Evolutionary conservation across 2,329 filamentous ascomycete genomes (phyloP).

Genomic region (Rutstroemia sp.): DNA sequence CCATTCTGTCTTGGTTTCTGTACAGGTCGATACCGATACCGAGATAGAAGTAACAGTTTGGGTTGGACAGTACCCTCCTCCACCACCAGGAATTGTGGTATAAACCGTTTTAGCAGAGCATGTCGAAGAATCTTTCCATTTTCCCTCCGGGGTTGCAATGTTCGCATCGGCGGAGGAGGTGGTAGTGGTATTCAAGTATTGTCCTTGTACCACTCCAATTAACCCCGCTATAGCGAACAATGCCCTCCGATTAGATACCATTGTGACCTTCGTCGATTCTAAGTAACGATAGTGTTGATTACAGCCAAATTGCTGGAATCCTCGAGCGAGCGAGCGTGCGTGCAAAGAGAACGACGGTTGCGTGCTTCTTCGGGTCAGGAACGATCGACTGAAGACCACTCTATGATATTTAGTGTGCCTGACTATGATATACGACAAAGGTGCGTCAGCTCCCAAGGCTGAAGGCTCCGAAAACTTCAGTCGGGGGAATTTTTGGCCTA

Average conservation of each 20-base stretch:
- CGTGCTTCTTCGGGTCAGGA: slow-evolving; percentile 16
- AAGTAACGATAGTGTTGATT: slow-evolving; percentile 19
- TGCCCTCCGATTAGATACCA: neutral
- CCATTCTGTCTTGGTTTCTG: neutral
- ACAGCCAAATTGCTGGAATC: slow-evolving; percentile 18
- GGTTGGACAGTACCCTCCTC: slow-evolving; percentile 10
- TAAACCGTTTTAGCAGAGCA: slow-evolving; percentile 1
- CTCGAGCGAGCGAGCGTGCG: slow-evolving; percentile 20
- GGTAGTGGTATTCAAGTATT: slow-evolving; percentile 6
- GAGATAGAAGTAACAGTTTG: slow-evolving; percentile 9
- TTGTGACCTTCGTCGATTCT: slow-evolving; percentile 12
- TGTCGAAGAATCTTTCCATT: neutral
- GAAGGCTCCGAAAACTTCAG: neutral
- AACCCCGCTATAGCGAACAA: slow-evolving; percentile 14
- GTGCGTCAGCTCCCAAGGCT: slow-evolving; percentile 4
- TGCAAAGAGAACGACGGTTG: slow-evolving; percentile 13
- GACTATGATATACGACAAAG: slow-evolving; percentile 6
- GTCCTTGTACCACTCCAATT: slow-evolving; percentile 13
- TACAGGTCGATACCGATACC: neutral
- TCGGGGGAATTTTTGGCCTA: neutral
- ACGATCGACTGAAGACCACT: slow-evolving; percentile 5
- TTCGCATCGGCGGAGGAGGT: neutral
- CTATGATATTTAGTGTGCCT: slow-evolving; percentile 6
- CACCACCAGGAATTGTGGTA: neutral
- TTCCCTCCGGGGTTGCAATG: neutral